phyloP scores from a whole-genome alignment of 2,329 filamentous ascomycete species.

The Hypoxylon sp. region DNA sequence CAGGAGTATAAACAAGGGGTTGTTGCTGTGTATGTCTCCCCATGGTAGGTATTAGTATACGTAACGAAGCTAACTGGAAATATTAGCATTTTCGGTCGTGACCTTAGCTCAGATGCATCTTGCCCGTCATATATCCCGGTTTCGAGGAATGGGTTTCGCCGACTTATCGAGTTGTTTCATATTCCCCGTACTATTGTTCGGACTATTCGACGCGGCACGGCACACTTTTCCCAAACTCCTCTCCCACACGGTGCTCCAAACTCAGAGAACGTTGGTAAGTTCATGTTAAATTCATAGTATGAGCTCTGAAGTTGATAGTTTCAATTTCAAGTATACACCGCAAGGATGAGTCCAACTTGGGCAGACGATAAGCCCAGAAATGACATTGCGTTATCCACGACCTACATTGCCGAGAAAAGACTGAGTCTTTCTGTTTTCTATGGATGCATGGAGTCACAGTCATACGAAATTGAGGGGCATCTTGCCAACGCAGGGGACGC shows the following conservation, averaged over 20 bases:
- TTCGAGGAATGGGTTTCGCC: not conserved
- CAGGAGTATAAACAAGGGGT: not conserved
- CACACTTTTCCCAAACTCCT: conserved; percentile 21
- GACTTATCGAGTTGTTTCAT: conserved; percentile 12
- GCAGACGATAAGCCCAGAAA: too few species aligned
- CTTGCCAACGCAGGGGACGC: not conserved
- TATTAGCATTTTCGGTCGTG: conserved; percentile 18
- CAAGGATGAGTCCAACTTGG: conserved; percentile 18
- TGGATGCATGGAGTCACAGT: conserved; percentile 15
- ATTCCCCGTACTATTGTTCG: conserved; percentile 18
- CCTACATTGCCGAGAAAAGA: conserved; percentile 9
- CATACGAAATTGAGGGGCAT: not conserved
- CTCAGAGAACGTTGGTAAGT: conserved; percentile 9
- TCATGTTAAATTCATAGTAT: too few species aligned
- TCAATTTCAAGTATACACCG: conserved; percentile 16
- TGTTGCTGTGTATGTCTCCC: conserved; percentile 16
- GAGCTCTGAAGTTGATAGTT: too few species aligned
- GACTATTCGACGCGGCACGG: conserved; percentile 7
- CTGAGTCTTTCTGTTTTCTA: conserved; percentile 22
- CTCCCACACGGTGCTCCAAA: not conserved
- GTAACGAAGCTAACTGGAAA: not conserved
- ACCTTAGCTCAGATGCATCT: not conserved
- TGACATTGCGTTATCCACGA: conserved; percentile 25
- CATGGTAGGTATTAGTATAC: too few species aligned
- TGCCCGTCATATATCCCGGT: conserved; percentile 15